phyloP scores from a whole-genome alignment of 2,329 filamentous ascomycete species.

The Calonectria hongkongensis region DNA sequence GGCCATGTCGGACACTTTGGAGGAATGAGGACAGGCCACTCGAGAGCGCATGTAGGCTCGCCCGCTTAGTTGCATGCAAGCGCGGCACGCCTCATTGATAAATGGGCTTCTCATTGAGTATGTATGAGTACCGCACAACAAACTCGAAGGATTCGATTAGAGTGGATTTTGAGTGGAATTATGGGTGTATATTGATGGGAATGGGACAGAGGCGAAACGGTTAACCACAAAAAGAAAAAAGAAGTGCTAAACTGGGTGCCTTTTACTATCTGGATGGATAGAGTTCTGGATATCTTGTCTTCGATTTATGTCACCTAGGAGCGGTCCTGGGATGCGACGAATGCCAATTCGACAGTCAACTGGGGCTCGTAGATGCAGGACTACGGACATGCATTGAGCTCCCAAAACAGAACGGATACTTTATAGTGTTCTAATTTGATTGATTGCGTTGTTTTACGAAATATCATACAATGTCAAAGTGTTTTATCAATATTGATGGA shows the following conservation, averaged over 20 bases:
- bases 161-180: slow-evolving; percentile 40
- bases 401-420: slow-evolving; percentile 40
- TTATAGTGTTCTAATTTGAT: slow-evolving; percentile 44
- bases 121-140: slow-evolving; percentile 43
- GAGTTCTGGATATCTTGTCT: slow-evolving; percentile 44
- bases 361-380: slow-evolving; percentile 47
- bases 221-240: slow-evolving; percentile 33
- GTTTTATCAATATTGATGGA: neutral
- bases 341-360: slow-evolving; percentile 42
- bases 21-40: slow-evolving; percentile 9
- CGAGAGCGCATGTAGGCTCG: neutral
- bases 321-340: slow-evolving; percentile 43
- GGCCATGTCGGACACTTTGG: neutral
- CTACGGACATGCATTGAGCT: slow-evolving; percentile 51
- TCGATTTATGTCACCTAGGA: slow-evolving; percentile 45
- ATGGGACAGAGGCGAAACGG: slow-evolving; percentile 36
- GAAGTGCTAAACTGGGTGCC: slow-evolving; percentile 30
- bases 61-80: neutral
- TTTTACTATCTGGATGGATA: slow-evolving; percentile 46
- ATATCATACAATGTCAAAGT: neutral
- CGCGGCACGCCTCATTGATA: slow-evolving; percentile 19
- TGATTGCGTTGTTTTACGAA: slow-evolving; percentile 24
- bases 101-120: slow-evolving; percentile 31
- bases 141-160: slow-evolving; percentile 36
- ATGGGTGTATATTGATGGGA: slow-evolving; percentile 44